These are phyloP conservation scores for Trichothecium roseum DNA, from an alignment of 2,329 filamentous ascomycete species.

Conservation along the genomic window DNA sequence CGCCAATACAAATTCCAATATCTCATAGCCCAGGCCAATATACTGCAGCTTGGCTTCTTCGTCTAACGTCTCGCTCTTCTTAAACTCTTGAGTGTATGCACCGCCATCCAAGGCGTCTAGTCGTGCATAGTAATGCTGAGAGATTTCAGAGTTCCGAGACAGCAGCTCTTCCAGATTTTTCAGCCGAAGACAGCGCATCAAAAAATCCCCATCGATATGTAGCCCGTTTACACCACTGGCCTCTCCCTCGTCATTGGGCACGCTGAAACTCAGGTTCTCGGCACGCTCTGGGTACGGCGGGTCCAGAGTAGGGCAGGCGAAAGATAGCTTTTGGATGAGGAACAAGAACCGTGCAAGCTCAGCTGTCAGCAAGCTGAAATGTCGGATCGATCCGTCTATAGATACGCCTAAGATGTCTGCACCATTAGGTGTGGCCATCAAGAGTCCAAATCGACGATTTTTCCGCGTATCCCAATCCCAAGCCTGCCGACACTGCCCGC, in stretches of 20 bases:
- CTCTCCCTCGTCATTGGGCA: neutral
- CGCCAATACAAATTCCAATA: conserved; percentile 42
- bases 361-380: conserved; percentile 55
- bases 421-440: conserved; percentile 31
- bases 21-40: conserved; percentile 39
- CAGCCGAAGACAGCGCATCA: conserved; percentile 41
- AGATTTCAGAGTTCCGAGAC: conserved; percentile 14
- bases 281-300: conserved; percentile 26
- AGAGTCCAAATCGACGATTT: conserved; percentile 26
- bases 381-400: conserved; percentile 58
- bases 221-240: conserved; percentile 9
- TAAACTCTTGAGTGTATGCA: conserved; percentile 23
- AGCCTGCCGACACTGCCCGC: conserved; percentile 38
- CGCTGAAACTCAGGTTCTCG: conserved; percentile 16
- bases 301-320: conserved; percentile 34
- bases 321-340: conserved; percentile 61
- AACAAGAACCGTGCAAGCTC: conserved; percentile 58
- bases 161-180: conserved; percentile 31
- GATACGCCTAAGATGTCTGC: conserved; percentile 53
- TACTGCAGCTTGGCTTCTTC: conserved; percentile 21
- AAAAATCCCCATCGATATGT: conserved; percentile 59
- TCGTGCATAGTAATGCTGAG: conserved; percentile 22
- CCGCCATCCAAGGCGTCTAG: conserved; percentile 39
- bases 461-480: conserved; percentile 30
- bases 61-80: conserved; percentile 9